Conservation (phyloP, 208 protist species). For the Acanthamoeba healyi region DNA sequence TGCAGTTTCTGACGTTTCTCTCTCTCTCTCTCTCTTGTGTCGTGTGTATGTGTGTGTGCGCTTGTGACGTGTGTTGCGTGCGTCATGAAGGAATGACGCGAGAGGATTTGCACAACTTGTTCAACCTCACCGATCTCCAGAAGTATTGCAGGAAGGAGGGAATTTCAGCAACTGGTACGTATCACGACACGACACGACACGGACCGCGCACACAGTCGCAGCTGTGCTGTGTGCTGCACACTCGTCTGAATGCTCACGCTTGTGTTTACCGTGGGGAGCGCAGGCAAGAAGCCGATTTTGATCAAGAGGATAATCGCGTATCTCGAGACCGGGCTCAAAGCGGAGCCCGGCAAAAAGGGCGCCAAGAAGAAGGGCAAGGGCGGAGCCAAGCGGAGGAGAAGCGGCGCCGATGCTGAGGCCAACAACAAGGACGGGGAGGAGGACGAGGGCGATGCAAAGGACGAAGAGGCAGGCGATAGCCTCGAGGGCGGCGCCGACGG, state of each 20-base stretch:
- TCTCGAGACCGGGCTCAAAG: slow-evolving; percentile 60
- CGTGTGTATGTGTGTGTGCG: too few relatives aligned
- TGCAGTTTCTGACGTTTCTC: too few relatives aligned
- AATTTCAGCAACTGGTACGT: slow-evolving; percentile 12
- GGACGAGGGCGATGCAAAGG: neutral
- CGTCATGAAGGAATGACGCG: slow-evolving; percentile 26
- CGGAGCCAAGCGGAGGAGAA: neutral
- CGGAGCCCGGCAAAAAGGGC: slow-evolving; percentile 56
- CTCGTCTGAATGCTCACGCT: neutral
- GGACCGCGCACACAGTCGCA: neutral
- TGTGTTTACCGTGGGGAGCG: neutral
- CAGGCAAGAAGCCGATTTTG: slow-evolving; percentile 70
- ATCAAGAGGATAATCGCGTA: slow-evolving; percentile 65
- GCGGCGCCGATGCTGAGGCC: neutral
- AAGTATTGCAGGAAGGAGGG: slow-evolving; percentile 60
- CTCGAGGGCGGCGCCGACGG: too few relatives aligned
- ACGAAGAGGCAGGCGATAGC: neutral
- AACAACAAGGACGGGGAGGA: neutral
- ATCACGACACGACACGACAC: neutral
- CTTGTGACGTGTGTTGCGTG: neutral
- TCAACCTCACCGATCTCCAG: slow-evolving; percentile 56
- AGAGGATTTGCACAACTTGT: slow-evolving; percentile 62
- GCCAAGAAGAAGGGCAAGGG: slow-evolving; percentile 70
- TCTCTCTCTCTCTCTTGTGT: neutral
- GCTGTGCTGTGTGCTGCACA: neutral